phyloP scores from a whole-genome alignment of 306 rosid genomes.

The Spatholobus suberectus region DNA sequence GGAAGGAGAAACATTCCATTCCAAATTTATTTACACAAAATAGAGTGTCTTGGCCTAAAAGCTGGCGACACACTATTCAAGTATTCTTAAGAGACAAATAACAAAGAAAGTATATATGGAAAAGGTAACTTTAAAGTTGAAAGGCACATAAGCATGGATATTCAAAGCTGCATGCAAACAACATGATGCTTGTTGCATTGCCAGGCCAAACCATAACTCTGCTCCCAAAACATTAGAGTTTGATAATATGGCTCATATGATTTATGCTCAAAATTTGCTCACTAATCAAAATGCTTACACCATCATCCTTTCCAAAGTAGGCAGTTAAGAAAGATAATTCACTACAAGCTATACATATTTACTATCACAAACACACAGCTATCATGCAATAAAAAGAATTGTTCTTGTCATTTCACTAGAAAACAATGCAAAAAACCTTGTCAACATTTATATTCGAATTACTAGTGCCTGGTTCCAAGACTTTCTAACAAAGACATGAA shows the following conservation, averaged over 20 bases:
- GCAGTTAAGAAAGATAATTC: slow-evolving; percentile 16
- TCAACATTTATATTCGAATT: neutral
- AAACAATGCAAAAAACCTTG: neutral
- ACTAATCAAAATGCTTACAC: neutral
- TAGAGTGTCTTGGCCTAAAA: neutral
- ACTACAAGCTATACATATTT: neutral
- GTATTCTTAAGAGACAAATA: slow-evolving; percentile 12
- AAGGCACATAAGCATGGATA: slow-evolving; percentile 15
- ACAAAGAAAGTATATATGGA: neutral
- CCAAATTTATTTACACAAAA: neutral
- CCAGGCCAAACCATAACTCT: neutral
- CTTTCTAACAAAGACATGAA: neutral
- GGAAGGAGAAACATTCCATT: slow-evolving; percentile 1
- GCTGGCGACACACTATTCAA: neutral
- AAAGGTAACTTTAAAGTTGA: slow-evolving; percentile 4
- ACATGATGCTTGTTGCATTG: neutral
- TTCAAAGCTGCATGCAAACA: neutral
- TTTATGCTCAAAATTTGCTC: neutral
- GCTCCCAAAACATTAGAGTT: neutral
- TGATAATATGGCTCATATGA: neutral
- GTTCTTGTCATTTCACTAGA: neutral
- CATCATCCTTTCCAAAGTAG: neutral
- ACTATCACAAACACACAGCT: neutral
- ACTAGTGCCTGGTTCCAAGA: neutral
- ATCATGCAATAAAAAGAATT: slow-evolving; percentile 9